Conservation (phyloP, 1,139 yeast species). For the Candida gigantensis region DNA sequence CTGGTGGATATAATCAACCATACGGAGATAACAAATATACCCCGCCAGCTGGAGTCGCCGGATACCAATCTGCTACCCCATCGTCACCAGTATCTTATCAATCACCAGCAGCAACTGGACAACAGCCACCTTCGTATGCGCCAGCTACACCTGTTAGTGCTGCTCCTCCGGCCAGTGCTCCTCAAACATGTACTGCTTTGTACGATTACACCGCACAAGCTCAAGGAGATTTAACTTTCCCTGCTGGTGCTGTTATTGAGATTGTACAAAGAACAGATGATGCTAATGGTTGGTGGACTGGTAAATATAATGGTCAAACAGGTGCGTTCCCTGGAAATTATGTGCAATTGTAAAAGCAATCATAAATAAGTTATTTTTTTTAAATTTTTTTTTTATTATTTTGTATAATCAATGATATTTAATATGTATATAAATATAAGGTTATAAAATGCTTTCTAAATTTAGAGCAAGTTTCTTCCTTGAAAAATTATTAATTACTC, state of each 20-base stretch:
- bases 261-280: slow-evolving; percentile 80
- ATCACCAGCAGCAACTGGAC: slow-evolving; percentile 18
- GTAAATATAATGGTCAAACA: slow-evolving; percentile 77
- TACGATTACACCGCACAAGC: slow-evolving; percentile 85
- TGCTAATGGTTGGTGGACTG: slow-evolving; percentile 98
- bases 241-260: slow-evolving; percentile 86
- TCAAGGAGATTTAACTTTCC: slow-evolving; percentile 82
- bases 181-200: slow-evolving; percentile 69
- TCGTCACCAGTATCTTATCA: slow-evolving; percentile 20
- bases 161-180: slow-evolving; percentile 32
- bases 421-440: slow-evolving; percentile 1
- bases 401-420: not conserved
- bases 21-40: slow-evolving; percentile 24
- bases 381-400: too few relatives aligned
- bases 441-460: not conserved
- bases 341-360: slow-evolving; percentile 54
- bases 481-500: slow-evolving; percentile 58
- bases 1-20: slow-evolving; percentile 21
- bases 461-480: not conserved
- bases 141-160: slow-evolving; percentile 9
- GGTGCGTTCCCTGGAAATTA: slow-evolving; percentile 97
- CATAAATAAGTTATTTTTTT: too few relatives aligned
- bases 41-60: slow-evolving; percentile 10
- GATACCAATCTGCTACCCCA: slow-evolving; percentile 13
- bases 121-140: slow-evolving; percentile 27